Evolutionary conservation across 768 basidiomycete genomes (phyloP).

Genomic region (Boletales sp.): DNA sequence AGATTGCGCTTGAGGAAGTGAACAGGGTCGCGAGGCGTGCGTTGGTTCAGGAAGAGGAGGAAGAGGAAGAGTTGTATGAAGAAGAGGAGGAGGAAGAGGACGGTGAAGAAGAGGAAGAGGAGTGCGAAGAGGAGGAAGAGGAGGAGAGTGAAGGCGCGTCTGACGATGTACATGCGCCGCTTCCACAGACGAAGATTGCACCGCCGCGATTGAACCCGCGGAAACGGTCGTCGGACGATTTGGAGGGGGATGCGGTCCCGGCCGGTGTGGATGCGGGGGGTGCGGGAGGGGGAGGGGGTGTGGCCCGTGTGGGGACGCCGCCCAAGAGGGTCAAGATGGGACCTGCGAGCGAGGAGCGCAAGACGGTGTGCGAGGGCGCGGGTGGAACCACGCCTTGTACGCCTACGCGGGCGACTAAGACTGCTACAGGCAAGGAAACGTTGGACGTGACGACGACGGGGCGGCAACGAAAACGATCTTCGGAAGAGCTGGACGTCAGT

Average conservation of each 20-base stretch:
- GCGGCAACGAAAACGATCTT: slow-evolving; percentile 44
- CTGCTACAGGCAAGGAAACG: background rate
- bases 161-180: slow-evolving; percentile 5
- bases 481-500: slow-evolving; percentile 42
- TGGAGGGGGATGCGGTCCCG: slow-evolving; percentile 26
- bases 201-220: slow-evolving; percentile 21
- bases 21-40: slow-evolving; percentile 13
- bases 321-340: slow-evolving; percentile 38
- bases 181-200: slow-evolving; percentile 13
- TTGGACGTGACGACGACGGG: slow-evolving; percentile 5
- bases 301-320: slow-evolving; percentile 31
- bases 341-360: slow-evolving; percentile 4
- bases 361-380: background rate
- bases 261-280: background rate
- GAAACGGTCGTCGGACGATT: slow-evolving; percentile 37
- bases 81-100: slow-evolving; percentile 27
- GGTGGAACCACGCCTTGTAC: background rate
- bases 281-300: background rate
- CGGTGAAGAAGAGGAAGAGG: slow-evolving; percentile 17
- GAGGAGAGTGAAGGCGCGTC: slow-evolving; percentile 28
- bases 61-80: slow-evolving; percentile 14
- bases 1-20: slow-evolving; percentile 28
- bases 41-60: slow-evolving; percentile 26
- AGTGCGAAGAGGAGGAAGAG: slow-evolving; percentile 24
- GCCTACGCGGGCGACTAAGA: background rate